phyloP scores from a whole-genome alignment of 352 stramenopile genomes.

The Pythium sp. region DNA sequence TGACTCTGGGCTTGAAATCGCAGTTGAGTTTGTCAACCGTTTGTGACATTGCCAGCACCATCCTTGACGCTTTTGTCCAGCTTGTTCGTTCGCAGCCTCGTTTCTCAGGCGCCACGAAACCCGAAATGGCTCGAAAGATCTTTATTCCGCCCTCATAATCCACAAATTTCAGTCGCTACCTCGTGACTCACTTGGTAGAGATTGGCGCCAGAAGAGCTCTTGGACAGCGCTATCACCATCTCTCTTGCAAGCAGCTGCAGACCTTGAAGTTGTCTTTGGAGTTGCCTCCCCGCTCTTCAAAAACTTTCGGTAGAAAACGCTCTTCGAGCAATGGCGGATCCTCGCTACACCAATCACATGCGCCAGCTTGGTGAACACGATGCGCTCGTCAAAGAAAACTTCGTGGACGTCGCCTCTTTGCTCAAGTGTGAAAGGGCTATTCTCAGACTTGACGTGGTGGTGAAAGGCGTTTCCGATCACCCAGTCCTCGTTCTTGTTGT shows the following conservation, averaged over 20 bases:
- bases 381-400: constrained; percentile 10
- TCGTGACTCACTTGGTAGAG: background rate
- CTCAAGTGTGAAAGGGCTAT: background rate
- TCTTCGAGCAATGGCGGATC: background rate
- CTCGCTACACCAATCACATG: constrained; percentile 11
- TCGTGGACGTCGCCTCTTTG: constrained; percentile 1
- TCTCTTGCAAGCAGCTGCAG: background rate
- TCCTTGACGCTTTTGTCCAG: background rate
- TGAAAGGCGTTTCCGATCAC: constrained; percentile 14
- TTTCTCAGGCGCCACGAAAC: background rate
- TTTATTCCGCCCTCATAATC: background rate
- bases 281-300: background rate
- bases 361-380: constrained; percentile 12
- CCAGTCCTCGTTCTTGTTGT: constrained; percentile 19
- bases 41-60: background rate
- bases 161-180: background rate
- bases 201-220: constrained; percentile 5
- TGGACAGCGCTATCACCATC: background rate
- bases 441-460: background rate
- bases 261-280: background rate
- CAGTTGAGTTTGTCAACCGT: background rate
- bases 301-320: constrained; percentile 12
- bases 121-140: background rate
- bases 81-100: background rate
- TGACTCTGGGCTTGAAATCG: background rate